Evolutionary conservation across 192 early-diverging fungal species (phyloP).

Genomic region (Gaertneriomyces semiglobifer): DNA sequence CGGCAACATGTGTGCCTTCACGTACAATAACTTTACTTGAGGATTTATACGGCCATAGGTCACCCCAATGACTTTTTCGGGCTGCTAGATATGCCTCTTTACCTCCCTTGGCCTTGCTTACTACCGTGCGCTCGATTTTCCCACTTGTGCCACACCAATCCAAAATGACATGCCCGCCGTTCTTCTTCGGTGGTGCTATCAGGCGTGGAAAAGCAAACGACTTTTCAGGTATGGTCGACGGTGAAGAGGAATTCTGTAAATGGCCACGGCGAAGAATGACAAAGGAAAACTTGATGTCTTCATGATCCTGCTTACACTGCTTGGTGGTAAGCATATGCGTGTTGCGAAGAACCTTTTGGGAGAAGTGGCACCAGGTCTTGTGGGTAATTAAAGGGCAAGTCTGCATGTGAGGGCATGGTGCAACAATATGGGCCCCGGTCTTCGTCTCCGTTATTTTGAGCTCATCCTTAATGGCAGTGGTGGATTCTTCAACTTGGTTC

Average conservation of each 20-base stretch:
- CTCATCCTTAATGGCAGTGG: not conserved
- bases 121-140: constrained; percentile 62
- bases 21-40: no score
- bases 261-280: constrained; percentile 67
- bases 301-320: constrained; percentile 58
- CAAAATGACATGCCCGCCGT: constrained; percentile 69
- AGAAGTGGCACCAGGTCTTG: constrained; percentile 74
- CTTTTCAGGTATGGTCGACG: constrained; percentile 22
- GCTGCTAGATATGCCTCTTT: constrained; percentile 71
- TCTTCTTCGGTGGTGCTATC: constrained; percentile 73
- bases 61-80: constrained; percentile 78
- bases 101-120: constrained; percentile 62
- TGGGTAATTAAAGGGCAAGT: constrained; percentile 65
- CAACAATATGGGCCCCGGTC: constrained; percentile 63
- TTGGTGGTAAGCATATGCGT: constrained; percentile 47
- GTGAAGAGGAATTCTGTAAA: constrained; percentile 22
- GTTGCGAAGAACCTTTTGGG: constrained; percentile 70
- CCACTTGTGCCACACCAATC: constrained; percentile 61
- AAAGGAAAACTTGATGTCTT: constrained; percentile 78
- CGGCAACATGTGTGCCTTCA: no score
- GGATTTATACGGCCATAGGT: constrained; percentile 64
- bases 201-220: constrained; percentile 69
- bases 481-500: constrained; percentile 25
- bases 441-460: not conserved
- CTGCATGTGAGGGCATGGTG: constrained; percentile 76